Evolutionary conservation across 2,329 filamentous ascomycete species (phyloP), one percentile per base, ranked within the genome.

Genomic region (Trichoderma afroharzianum): DNA sequence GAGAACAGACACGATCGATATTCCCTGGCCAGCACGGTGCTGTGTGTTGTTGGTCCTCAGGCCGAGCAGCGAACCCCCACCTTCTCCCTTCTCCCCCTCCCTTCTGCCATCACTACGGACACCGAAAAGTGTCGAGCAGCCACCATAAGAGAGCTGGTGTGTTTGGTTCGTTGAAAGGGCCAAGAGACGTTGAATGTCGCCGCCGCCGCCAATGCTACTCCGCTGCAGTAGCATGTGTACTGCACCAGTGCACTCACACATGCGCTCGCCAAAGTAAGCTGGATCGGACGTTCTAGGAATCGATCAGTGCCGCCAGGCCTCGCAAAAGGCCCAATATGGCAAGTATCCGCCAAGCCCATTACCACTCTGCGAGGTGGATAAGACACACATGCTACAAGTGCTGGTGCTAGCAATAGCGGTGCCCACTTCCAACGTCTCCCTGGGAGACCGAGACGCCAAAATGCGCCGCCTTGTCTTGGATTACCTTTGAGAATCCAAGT

Each of bases 271-370:
- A 12, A 57, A 36, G 63, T 69, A 69, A 59, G 68, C 59, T 63
- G 58, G 68, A 70, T 70, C 58, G 68, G 68, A 63, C 68, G 43
- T 57, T 70, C 32, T 61, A 70, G 68, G 58, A 53, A 57, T 63
- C 58, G 43, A 47, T 63, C 67, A 63, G n/a, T 36, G 43, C 39
- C 15, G 36, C 36, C 36, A 39, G 36, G 36, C 36, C 36, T 39
- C 36, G 36, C 32, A 61, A 57, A n/a, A 24, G 11, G 24, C 66
- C 66, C 59, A 68, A 61, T 62, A 61, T 68, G 66, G 66, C n/a
- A 50, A 68, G 39, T 43, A 43, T 53, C 57, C 57, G 66, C 55
- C 57, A 50, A 36, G 28, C 33, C 57, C 26, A 33, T 30, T 50
- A 64, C 62, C 36, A 68, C 66, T 68, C 24, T 68, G 55, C 30